Evolutionary conservation across 2,329 filamentous ascomycete species (phyloP), one percentile per base, ranked within the genome.

Genomic region (Colletotrichum sp.): DNA sequence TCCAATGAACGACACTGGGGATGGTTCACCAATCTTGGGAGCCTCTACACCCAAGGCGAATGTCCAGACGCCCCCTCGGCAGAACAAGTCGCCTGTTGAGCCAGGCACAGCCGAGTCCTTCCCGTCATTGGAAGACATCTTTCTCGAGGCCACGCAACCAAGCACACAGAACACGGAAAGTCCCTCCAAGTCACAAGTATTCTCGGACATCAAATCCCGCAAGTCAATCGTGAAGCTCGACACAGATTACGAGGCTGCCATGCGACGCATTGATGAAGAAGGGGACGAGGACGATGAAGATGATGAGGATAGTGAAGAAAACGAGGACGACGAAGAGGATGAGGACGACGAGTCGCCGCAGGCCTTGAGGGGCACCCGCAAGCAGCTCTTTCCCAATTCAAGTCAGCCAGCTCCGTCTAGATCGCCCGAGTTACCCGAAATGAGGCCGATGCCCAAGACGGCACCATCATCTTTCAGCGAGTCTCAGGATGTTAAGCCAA

Each of bases 181-280:
- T 66, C 81, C 83, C 13, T 78, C 78, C 2, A 84, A 82, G 61
- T 80, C 79, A 5, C 79, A 80, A 0, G 77, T 81, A 4, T 76
- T 80, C 60, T 81, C 83, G 6, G 71, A 79, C 8, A 76, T 80
- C 28, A 79, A 79, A 21, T 78, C 80, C 10, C 74, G 81, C 5
- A 82, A 83, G 36, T 76, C 79, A 4, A 80, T 81, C 5, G 78
- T 78, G 2, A 72, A 72, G 61, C 79, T 72, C 7, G 83, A 88
- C 68, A 39, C 78, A 4, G 86, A 86, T 15, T 88, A 88, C 67
- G 84, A 88, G 48, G 86, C 86, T 69, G 85, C 82, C 13, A 88
- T 88, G 84, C 83, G 83, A 32, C 85, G 81, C 32, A 78, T 88
- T 2, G 87, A 88, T 28, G 82, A 82, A 3, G 82, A 78, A 3